Evolutionary conservation across 1,284 basidiomycete species (phyloP).

Genomic region (Termitomyces sp.): DNA sequence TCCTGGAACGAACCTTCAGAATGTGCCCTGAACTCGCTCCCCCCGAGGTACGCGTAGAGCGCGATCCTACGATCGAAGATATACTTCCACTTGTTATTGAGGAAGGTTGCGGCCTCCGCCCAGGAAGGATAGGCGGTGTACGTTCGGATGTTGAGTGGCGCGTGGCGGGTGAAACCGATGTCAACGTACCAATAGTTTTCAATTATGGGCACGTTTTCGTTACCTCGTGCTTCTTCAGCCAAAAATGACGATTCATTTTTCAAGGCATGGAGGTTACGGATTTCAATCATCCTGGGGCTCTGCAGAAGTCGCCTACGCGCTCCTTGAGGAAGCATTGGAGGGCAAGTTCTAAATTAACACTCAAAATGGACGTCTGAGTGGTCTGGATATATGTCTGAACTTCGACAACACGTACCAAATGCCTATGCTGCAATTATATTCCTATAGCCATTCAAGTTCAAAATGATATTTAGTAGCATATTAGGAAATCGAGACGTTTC

Average conservation of each 20-base stretch:
- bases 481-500: not conserved
- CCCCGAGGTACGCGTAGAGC: slow-evolving; percentile 42
- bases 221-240: slow-evolving; percentile 7
- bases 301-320: slow-evolving; percentile 47
- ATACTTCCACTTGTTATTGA: slow-evolving; percentile 58
- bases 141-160: slow-evolving; percentile 59
- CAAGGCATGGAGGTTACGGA: slow-evolving; percentile 58
- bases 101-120: slow-evolving; percentile 70
- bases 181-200: slow-evolving; percentile 37
- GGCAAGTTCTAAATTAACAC: slow-evolving; percentile 3
- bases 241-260: slow-evolving; percentile 6
- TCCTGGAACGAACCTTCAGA: slow-evolving; percentile 51
- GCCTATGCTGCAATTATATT: not conserved
- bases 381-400: not conserved
- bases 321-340: slow-evolving; percentile 45
- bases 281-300: slow-evolving; percentile 75
- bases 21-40: slow-evolving; percentile 69
- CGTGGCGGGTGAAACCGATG: slow-evolving; percentile 19
- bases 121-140: slow-evolving; percentile 62
- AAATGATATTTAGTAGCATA: not conserved
- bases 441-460: not conserved
- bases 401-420: not conserved
- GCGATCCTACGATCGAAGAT: slow-evolving; percentile 53
- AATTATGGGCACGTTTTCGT: slow-evolving; percentile 65
- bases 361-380: not conserved